Conservation (phyloP, 2,329 filamentous ascomycete genomes). For the Coniochaeta sp. region DNA sequence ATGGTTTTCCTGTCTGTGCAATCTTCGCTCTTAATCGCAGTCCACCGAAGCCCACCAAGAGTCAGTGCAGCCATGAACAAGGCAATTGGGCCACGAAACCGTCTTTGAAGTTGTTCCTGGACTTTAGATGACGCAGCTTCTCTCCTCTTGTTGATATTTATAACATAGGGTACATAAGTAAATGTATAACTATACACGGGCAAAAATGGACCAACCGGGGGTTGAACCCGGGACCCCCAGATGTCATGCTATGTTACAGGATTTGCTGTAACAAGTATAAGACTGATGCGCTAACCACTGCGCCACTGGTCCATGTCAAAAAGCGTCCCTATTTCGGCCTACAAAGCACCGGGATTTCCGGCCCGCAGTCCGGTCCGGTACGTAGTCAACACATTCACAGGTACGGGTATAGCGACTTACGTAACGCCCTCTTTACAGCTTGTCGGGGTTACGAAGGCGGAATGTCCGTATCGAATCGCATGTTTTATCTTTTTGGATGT, state of each 20-base stretch:
- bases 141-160: too few relatives aligned
- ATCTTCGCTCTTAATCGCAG: too few relatives aligned
- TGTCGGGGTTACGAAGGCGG: background rate
- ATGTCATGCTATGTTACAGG: background rate
- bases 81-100: too few relatives aligned
- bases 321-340: background rate
- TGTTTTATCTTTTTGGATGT: too few relatives aligned
- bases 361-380: background rate
- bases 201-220: background rate
- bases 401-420: too few relatives aligned
- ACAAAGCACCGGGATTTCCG: background rate
- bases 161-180: too few relatives aligned
- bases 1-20: too few relatives aligned
- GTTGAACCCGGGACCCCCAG: slow-evolving; percentile 1
- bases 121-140: too few relatives aligned
- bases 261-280: background rate
- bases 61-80: too few relatives aligned
- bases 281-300: slow-evolving; percentile 1
- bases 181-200: too few relatives aligned
- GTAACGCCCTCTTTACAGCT: background rate
- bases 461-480: background rate
- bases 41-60: too few relatives aligned
- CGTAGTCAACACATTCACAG: background rate
- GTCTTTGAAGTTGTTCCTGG: too few relatives aligned
- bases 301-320: background rate